Evolutionary conservation across 2,329 filamentous ascomycete genomes (phyloP), one percentile per base, ranked within the genome.

Genomic region (Pseudogymnoascus sp.): DNA sequence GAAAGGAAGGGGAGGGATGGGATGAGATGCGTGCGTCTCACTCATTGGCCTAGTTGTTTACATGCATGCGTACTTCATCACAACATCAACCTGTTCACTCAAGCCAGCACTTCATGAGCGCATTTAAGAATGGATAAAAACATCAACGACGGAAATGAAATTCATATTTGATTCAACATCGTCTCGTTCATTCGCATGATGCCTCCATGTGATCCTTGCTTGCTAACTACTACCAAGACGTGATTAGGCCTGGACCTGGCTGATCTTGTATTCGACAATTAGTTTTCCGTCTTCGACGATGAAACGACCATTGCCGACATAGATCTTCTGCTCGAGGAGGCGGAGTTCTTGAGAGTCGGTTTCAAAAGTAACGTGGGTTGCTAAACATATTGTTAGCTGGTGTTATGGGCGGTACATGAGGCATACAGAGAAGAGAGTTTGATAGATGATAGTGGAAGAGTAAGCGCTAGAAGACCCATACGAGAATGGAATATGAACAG

Each of bases 211-310:
- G 48, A 55, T 35, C n/a, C 13, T 13, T 55, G 29, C 15, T 55
- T 55, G 48, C 48, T 55, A 55, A 55, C 29, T 55, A 55, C 48
- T 12, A 55, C 48, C 6, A 13, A 35, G 12, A 7, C 15, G 48
- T 55, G 48, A 55, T 35, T 21, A 55, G 9, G 48, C 48, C 48
- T 55, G 29, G n/a, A 55, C 29, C 48, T 77, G 72, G 61, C 75
- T 77, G 64, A 78, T 76, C 65, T 76, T 77, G 66, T 77, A 77
- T 67, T 78, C 75, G 18, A 78, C 75, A 29, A 74, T 66, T 27
- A 71, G 67, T 58, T 72, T 67, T 9, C 72, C 71, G 42, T 69
- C 63, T 42, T 73, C 71, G 33, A 77, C 65, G 33, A 77, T 69
- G 65, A 78, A 78, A 18, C 75, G 71, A 21, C 76, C 76, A 13